A percentile compares a stretch with the other conserved stretches of the same genome.
Evolutionary conservation across 2,329 filamentous ascomycete genomes (phyloP).

Genomic region (Aspergillus ibericus): DNA sequence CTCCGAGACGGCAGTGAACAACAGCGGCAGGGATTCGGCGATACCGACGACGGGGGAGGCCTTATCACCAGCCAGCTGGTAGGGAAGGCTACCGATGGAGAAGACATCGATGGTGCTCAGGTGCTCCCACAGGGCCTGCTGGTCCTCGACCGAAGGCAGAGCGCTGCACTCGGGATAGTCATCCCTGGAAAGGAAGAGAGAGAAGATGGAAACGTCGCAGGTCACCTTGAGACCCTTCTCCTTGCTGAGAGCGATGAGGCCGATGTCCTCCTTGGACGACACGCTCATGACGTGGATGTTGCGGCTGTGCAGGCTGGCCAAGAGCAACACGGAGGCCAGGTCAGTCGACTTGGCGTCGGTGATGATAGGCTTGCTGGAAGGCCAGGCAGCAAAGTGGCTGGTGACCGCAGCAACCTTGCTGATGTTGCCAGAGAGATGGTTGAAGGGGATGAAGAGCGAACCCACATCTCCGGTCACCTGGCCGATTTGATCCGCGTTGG

Average conservation of each 20-base stretch:
- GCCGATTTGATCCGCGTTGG: conserved; percentile 73
- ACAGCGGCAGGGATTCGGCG: conserved; percentile 69
- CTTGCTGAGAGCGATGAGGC: conserved; percentile 73
- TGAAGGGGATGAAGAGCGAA: conserved; percentile 80
- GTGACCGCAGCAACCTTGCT: conserved; percentile 79
- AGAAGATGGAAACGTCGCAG: conserved; percentile 79
- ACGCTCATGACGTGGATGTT: conserved; percentile 79
- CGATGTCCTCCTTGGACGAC: conserved; percentile 78
- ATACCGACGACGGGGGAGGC: conserved; percentile 66
- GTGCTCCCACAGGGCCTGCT: conserved; percentile 72
- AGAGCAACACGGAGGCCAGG: conserved; percentile 73
- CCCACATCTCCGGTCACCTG: conserved; percentile 72
- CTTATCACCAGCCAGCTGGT: conserved; percentile 65
- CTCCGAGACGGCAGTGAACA: conserved; percentile 73
- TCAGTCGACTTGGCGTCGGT: conserved; percentile 80
- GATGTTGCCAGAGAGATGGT: conserved; percentile 77
- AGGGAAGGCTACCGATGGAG: conserved; percentile 75
- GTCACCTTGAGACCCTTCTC: conserved; percentile 79
- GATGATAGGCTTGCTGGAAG: conserved; percentile 73
- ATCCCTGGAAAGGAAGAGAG: conserved; percentile 70
- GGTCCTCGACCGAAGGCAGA: conserved; percentile 67
- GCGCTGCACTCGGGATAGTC: conserved; percentile 68
- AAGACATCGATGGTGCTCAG: conserved; percentile 74
- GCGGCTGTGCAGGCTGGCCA: conserved; percentile 74
- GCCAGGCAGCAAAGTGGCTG: conserved; percentile 76